Percentiles rank a stretch among this genome's conserved stretches.
phyloP scores from a whole-genome alignment of 78 protist genomes.

The Dictyostelium intermedium region DNA sequence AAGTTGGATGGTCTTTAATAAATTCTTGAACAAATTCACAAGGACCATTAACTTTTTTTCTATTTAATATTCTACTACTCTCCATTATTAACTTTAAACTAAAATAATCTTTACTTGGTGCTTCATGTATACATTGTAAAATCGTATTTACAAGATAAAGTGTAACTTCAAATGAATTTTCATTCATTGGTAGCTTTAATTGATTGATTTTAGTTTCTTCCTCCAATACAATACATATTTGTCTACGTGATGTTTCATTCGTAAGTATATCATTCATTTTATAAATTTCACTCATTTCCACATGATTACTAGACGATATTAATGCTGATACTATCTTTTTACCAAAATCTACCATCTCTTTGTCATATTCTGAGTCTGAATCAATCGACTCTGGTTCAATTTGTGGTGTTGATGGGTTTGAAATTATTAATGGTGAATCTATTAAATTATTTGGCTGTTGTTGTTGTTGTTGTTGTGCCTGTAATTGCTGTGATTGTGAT shows the following conservation, averaged over 20 bases:
- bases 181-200: slow-evolving; percentile 74
- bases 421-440: not conserved
- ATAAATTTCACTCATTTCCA: slow-evolving; percentile 68
- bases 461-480: not conserved
- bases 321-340: slow-evolving; percentile 69
- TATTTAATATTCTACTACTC: slow-evolving; percentile 30
- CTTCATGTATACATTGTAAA: slow-evolving; percentile 42
- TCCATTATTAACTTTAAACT: slow-evolving; percentile 72
- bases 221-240: slow-evolving; percentile 42
- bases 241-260: slow-evolving; percentile 51
- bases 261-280: slow-evolving; percentile 47
- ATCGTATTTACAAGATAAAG: slow-evolving; percentile 46
- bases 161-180: slow-evolving; percentile 63
- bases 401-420: not conserved
- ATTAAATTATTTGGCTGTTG: not conserved
- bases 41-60: slow-evolving; percentile 51
- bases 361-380: slow-evolving; percentile 19
- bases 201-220: slow-evolving; percentile 66
- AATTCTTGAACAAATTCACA: slow-evolving; percentile 76
- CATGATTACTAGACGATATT: slow-evolving; percentile 67
- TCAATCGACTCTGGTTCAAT: not conserved
- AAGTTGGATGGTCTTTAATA: slow-evolving; percentile 69
- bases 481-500: not conserved
- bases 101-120: slow-evolving; percentile 32
- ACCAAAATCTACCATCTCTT: slow-evolving; percentile 60